Conservation (phyloP, 306 rosid species). For the Citrullus mucosospermus region DNA sequence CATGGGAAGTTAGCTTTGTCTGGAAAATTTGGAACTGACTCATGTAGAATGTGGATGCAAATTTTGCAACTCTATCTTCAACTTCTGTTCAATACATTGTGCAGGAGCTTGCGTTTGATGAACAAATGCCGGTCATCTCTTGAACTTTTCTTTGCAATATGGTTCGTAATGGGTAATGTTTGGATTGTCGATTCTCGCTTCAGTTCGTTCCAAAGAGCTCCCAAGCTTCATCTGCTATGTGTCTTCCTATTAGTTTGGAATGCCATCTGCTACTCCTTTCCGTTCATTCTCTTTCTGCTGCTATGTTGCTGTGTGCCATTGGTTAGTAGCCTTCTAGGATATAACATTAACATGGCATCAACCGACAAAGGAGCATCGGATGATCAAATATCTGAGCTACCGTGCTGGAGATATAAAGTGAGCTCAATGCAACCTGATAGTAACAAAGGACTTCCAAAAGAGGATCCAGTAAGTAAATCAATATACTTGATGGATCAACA, state of each 20-base stretch:
- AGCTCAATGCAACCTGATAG: slow-evolving; percentile 17
- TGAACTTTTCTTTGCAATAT: slow-evolving; percentile 88
- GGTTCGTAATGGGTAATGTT: slow-evolving; percentile 99
- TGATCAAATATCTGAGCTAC: slow-evolving; percentile 70
- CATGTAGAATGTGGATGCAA: background rate
- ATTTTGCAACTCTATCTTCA: background rate
- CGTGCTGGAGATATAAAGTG: slow-evolving; percentile 63
- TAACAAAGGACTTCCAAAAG: slow-evolving; percentile 25
- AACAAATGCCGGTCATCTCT: slow-evolving; percentile 66
- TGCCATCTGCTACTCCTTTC: slow-evolving; percentile 88
- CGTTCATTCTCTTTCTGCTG: slow-evolving; percentile 75
- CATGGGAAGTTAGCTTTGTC: background rate
- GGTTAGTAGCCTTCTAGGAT: slow-evolving; percentile 59
- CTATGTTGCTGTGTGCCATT: slow-evolving; percentile 89
- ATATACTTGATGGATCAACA: background rate
- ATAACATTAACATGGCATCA: slow-evolving; percentile 84
- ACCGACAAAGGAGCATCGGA: slow-evolving; percentile 66
- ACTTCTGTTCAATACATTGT: background rate
- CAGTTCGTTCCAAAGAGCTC: slow-evolving; percentile 57
- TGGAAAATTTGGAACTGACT: background rate
- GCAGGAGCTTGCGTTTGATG: slow-evolving; percentile 69
- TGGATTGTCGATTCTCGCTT: slow-evolving; percentile 89
- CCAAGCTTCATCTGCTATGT: slow-evolving; percentile 75
- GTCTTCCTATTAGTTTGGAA: slow-evolving; percentile 79
- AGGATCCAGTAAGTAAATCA: slow-evolving; percentile 58